Conservation (phyloP, 257 asterid species). For the Verbascum thapsus region DNA sequence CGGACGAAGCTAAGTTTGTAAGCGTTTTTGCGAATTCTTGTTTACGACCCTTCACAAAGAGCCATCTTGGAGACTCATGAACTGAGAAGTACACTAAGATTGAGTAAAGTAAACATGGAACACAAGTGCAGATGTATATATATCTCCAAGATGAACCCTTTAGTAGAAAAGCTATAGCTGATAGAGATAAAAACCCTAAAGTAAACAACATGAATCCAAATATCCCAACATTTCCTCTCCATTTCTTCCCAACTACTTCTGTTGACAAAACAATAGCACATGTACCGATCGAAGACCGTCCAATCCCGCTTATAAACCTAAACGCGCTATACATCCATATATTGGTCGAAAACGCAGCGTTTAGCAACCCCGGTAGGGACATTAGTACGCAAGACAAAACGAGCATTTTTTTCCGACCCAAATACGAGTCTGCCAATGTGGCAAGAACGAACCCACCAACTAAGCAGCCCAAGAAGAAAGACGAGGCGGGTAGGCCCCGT, state of each 20-base stretch:
- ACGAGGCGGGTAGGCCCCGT: conserved; percentile 42
- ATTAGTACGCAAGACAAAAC: conserved; percentile 36
- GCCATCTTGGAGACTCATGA: conserved; percentile 54
- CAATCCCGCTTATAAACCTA: conserved; percentile 38
- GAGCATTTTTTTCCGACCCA: conserved; percentile 43
- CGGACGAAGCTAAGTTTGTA: conserved; percentile 9
- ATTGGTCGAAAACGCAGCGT: conserved; percentile 34
- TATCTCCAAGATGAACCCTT: conserved; percentile 46
- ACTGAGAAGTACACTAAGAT: conserved; percentile 37
- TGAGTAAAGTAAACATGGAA: conserved; percentile 38
- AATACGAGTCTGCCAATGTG: conserved; percentile 33
- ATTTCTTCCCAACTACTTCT: conserved; percentile 41
- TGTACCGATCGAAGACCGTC: conserved; percentile 39
- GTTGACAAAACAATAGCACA: conserved; percentile 43
- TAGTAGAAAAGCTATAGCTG: conserved; percentile 37
- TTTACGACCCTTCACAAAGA: conserved; percentile 34
- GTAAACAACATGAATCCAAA: conserved; percentile 45
- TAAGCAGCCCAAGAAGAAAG: conserved; percentile 43
- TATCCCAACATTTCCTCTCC: conserved; percentile 48
- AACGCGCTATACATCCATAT: conserved; percentile 41
- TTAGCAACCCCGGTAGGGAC: conserved; percentile 34
- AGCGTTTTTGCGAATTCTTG: conserved; percentile 26
- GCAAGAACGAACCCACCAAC: conserved; percentile 42
- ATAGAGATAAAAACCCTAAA: conserved; percentile 50
- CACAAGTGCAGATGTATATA: conserved; percentile 40